phyloP scores from a whole-genome alignment of 2,329 filamentous ascomycete species.

The Mollisiaceae sp. region DNA sequence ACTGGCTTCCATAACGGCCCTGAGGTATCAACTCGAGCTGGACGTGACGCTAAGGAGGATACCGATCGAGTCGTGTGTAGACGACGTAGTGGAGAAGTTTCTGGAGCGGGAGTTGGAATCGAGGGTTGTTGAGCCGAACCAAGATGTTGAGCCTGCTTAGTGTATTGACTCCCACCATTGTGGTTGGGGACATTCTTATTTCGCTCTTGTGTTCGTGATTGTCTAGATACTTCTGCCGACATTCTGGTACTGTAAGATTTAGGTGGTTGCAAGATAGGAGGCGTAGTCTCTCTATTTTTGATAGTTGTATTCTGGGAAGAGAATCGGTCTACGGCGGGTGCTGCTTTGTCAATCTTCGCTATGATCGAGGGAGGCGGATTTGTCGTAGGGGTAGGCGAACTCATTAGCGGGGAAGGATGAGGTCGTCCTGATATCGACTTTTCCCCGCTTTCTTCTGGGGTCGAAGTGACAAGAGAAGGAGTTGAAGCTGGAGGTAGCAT shows the following conservation, averaged over 20 bases:
- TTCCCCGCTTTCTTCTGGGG: neutral
- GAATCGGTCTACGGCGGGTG: neutral
- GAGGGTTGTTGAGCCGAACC: no score
- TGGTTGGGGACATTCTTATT: neutral
- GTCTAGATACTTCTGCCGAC: neutral
- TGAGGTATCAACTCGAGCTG: neutral
- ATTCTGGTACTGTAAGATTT: neutral
- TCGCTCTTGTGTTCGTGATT: neutral
- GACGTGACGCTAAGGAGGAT: neutral
- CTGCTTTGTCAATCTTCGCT: neutral
- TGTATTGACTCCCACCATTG: neutral
- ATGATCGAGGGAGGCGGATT: neutral
- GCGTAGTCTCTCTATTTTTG: neutral
- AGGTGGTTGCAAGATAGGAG: neutral
- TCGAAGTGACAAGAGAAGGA: neutral
- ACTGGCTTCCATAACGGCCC: conserved; percentile 14
- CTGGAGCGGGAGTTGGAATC: no score
- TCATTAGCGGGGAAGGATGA: neutral
- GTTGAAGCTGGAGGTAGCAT: neutral
- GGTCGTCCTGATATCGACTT: neutral
- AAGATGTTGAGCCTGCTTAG: neutral
- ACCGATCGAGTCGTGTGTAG: no score
- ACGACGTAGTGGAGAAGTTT: no score
- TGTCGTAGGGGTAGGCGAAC: neutral
- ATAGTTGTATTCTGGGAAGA: neutral